Evolutionary conservation across 495 filamentous ascomycete genomes (phyloP).

Genomic region (Hyaloscypha bicolor): DNA sequence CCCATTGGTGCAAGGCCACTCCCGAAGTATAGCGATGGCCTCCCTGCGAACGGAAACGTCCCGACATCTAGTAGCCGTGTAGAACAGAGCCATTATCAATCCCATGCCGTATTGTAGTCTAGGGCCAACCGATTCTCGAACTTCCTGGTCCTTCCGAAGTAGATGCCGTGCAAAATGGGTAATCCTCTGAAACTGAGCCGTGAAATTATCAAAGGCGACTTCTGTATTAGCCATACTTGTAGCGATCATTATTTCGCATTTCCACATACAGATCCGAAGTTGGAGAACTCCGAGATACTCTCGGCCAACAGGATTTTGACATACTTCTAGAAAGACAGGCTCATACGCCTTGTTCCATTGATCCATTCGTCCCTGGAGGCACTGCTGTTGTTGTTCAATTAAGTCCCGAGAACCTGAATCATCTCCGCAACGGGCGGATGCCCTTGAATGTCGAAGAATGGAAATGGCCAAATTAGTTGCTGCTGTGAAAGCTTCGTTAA

Average conservation of each 20-base stretch:
- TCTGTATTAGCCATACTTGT: slow-evolving; percentile 5
- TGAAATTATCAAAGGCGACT: slow-evolving; percentile 10
- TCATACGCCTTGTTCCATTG: slow-evolving; percentile 27
- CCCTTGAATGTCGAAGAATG: slow-evolving; percentile 24
- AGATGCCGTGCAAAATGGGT: slow-evolving; percentile 23
- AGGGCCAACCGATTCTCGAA: slow-evolving; percentile 22
- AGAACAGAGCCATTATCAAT: slow-evolving; percentile 26
- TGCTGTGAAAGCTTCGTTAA: slow-evolving; percentile 26
- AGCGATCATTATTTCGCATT: slow-evolving; percentile 25
- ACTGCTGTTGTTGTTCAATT: slow-evolving; percentile 19
- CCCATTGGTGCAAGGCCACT: slow-evolving; percentile 24
- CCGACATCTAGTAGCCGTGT: slow-evolving; percentile 27
- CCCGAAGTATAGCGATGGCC: slow-evolving; percentile 24
- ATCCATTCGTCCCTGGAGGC: slow-evolving; percentile 19
- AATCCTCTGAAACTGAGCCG: slow-evolving; percentile 21
- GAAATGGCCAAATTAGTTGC: slow-evolving; percentile 24
- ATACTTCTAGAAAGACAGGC: slow-evolving; percentile 25
- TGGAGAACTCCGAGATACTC: slow-evolving; percentile 27
- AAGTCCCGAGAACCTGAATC: slow-evolving; percentile 17
- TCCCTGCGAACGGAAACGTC: slow-evolving; percentile 18
- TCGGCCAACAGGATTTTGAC: slow-evolving; percentile 20
- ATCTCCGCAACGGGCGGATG: slow-evolving; percentile 22
- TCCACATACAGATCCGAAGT: slow-evolving; percentile 23
- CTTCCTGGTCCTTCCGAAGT: slow-evolving; percentile 28
- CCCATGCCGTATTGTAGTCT: slow-evolving; percentile 26